These are phyloP conservation scores for Mercurialis annua DNA, from an alignment of 345 rosid genomes.

Conservation along the genomic window DNA sequence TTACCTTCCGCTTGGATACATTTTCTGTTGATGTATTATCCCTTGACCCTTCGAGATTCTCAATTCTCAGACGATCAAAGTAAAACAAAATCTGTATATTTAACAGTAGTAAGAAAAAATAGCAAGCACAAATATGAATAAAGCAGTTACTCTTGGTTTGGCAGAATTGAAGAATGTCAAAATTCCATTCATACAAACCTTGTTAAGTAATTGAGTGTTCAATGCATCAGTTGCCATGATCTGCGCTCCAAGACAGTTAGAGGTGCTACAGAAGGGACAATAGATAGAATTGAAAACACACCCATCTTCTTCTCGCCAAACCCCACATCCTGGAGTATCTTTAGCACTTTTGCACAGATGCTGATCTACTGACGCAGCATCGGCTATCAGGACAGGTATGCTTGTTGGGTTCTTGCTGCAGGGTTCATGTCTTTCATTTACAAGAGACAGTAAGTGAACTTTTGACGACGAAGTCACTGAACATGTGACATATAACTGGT, in stretches of 20 bases:
- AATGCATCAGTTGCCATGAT: slow-evolving; percentile 79
- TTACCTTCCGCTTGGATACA: slow-evolving; percentile 34
- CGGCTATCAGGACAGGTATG: slow-evolving; percentile 54
- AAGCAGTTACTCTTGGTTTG: neutral
- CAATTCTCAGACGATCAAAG: slow-evolving; percentile 44
- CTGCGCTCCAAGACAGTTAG: slow-evolving; percentile 70
- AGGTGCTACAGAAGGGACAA: slow-evolving; percentile 74
- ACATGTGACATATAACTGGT: slow-evolving; percentile 45
- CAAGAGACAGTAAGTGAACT: slow-evolving; percentile 49
- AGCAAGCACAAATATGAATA: neutral
- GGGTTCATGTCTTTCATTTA: slow-evolving; percentile 35
- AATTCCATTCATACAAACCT: slow-evolving; percentile 35
- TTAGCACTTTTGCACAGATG: slow-evolving; percentile 35
- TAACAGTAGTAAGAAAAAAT: slow-evolving; percentile 6
- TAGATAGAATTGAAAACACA: slow-evolving; percentile 70
- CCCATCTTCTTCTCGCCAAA: slow-evolving; percentile 86
- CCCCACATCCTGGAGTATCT: slow-evolving; percentile 42
- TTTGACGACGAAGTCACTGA: slow-evolving; percentile 56
- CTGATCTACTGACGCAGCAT: slow-evolving; percentile 54
- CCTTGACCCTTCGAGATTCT: slow-evolving; percentile 27
- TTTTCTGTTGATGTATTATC: slow-evolving; percentile 30
- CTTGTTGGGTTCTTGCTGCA: slow-evolving; percentile 30
- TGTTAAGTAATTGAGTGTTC: slow-evolving; percentile 65
- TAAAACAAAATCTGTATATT: slow-evolving; percentile 58
- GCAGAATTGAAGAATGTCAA: neutral